Base-by-base conservation (phyloP, 1,284 basidiomycete genomes). In the Microbotryomycetes sp. region DNA sequence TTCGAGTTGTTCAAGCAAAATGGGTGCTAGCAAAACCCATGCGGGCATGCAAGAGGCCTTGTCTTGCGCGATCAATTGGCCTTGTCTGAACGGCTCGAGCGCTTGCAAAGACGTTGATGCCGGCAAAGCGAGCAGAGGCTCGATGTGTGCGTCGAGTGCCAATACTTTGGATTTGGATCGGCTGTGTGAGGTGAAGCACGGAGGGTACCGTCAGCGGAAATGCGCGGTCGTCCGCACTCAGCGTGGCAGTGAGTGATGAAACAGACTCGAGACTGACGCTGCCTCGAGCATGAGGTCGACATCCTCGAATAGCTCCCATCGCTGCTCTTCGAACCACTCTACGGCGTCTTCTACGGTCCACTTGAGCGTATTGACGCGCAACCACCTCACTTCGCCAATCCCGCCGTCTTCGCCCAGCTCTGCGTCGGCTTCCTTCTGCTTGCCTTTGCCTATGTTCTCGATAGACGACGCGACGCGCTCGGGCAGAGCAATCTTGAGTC, bases 41-140 rank as follows among this genome's bases (percentile, higher is more conserved):
- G 94, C 91, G 9, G 96, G 92, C 74, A 98, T 92, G 76, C 96
- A 99, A 52, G 89, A 92, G 15, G 96, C 94, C 74, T 97, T 94
- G 76, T 99, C 96, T 75, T 99, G 96, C 9, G 97, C 78, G 60
- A 99, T 91, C 30, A 98, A 77, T 70, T 84, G 85, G 31, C 89
- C 89, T n/a, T 80, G 76, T 61, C 78, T 78, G 75, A 90, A 93
- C 3, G 84, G 70, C 18, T 66, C 58, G 41, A 70, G 50, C 9
- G 60, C 62, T 5, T 62, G 62, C 7, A 71, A 59, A 4, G 52
- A 48, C 52, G 65, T 59, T 41, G 67, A 49, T 6, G 76, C 2
- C 76, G 72, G 71, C 85, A 91, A 92, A 13, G 76, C 74, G 53
- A 72, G 66, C 5, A 72, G 62, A 24, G 69, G 66, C 1, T 85